Base-by-base conservation (phyloP, 371 early-diverging fungal genomes). In the Haplosporangium sp. region DNA sequence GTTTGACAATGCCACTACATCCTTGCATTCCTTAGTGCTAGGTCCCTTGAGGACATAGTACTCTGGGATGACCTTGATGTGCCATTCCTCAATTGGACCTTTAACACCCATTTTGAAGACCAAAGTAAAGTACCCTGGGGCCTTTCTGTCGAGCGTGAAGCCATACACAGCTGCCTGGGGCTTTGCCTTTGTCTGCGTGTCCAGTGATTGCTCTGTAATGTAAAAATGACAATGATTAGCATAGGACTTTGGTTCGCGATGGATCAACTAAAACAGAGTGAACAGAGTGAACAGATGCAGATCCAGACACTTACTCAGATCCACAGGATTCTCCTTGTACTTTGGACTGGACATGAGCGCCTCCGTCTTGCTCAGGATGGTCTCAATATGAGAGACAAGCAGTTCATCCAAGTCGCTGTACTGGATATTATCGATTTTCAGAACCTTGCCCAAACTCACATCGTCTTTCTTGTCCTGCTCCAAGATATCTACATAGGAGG, bases 321-420 rank as follows among this genome's bases (percentile, higher is more conserved):
- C 73, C 5, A 48, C 36, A 0, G 47, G 66, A 46, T 62, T 69
- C 63, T 79, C 80, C 54, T 73, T 79, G 69, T 79, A 95, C 79
- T 93, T 93, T 16, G 86, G 84, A 73, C 86, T 89, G 8, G 84
- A 75, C 82, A 86, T 87, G 29, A 92, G 81, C 41, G 90, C 88
- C 45, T 91, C 89, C 2, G 92, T 87, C 69, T 90, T 90, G 51
- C 85, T 85, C 48, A 85, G 83, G 62, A 94, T 90, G 0, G 96
- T 91, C 76, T 97, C 96, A 14, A 98, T 88, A 69, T 96, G 93
- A 21, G 89, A 86, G 13, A 95, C 96, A 42, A 96, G 85, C 67
- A 98, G 81, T 77, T 98, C 96, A 73, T 98, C 98, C 50, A 98
- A 73, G 69, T 97, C 97, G 20, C 88, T 86, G 81, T 91, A 98